Evolutionary conservation across 257 asterid species (phyloP).

Genomic region (Solanum appendiculatum): DNA sequence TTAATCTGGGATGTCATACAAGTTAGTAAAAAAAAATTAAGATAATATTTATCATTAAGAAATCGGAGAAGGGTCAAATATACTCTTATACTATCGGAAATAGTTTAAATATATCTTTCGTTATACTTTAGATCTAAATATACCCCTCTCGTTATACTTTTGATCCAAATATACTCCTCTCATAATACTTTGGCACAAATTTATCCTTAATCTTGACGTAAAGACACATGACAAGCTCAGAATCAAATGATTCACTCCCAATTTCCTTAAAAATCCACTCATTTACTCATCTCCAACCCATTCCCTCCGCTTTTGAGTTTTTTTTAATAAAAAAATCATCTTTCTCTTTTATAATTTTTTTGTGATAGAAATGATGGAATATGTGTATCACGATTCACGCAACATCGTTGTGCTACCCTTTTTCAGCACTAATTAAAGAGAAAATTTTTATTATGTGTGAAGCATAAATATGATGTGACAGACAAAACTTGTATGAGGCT

Average conservation of each 20-base stretch:
- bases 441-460: too few relatives aligned
- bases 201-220: background rate
- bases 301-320: background rate
- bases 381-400: background rate
- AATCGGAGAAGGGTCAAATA: background rate
- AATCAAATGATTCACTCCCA: background rate
- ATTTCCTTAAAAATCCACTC: background rate
- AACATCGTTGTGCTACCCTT: background rate
- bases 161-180: too few relatives aligned
- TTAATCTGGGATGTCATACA: background rate
- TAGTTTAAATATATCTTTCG: too few relatives aligned
- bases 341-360: too few relatives aligned
- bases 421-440: background rate
- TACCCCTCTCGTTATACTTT: background rate
- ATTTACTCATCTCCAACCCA: background rate
- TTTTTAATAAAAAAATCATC: background rate
- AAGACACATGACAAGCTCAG: background rate
- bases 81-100: background rate
- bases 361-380: background rate
- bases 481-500: too few relatives aligned
- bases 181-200: background rate
- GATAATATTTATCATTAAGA: too few relatives aligned
- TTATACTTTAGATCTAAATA: background rate
- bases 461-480: too few relatives aligned
- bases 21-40: background rate